Evolutionary conservation across 805 yeast genomes (phyloP), one percentile per base, ranked within the genome.

Genomic region (Danielozyma ontarioensis): DNA sequence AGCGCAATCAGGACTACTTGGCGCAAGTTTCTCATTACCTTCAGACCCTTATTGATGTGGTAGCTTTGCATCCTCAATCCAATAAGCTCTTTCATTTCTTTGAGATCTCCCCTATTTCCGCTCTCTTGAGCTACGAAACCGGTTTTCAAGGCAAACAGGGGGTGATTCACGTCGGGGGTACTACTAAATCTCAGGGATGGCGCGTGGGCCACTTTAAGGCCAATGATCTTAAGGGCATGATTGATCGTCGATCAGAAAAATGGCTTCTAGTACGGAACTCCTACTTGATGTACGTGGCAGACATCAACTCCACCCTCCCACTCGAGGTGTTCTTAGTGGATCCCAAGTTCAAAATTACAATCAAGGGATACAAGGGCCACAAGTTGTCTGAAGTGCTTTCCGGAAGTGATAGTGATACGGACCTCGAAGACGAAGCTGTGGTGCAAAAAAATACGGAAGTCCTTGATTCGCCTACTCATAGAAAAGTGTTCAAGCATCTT

Each of bases 131-230:
- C 31, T 80, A 85, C 42, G 98, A 93, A 55, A 74, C 77, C 18
- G 83, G 85, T 0, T 83, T 70, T 50, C 78, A 77, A 35, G 95
- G 97, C 1, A 93, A 88, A 48, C 96, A 93, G 57, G 99, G 98
- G 2, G 75, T 77, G 32, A 57, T 90, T 37, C 75, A 83, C 34
- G 76, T 89, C 29, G 78, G 88, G 14, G 81, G 96, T 1, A 78
- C 87, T 0, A 90, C 97, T 0, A 78, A 77, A 41, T 71, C 88
- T 1, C 95, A 87, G 53, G 97, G 98, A 2, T 93, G 98, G 97
- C 70, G 95, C 46, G 96, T 90, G 4, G 84, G 93, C 3, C 97
- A 90, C 52, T 76, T 87, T 57, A 78, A 75, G 40, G 77, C 85
- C 5, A 74, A 78, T 40, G 97, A 86, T 48, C 64, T 87, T 47